These are phyloP conservation scores for Prillingera fragicola DNA, from an alignment of 1,284 basidiomycete species.

Conservation along the genomic window DNA sequence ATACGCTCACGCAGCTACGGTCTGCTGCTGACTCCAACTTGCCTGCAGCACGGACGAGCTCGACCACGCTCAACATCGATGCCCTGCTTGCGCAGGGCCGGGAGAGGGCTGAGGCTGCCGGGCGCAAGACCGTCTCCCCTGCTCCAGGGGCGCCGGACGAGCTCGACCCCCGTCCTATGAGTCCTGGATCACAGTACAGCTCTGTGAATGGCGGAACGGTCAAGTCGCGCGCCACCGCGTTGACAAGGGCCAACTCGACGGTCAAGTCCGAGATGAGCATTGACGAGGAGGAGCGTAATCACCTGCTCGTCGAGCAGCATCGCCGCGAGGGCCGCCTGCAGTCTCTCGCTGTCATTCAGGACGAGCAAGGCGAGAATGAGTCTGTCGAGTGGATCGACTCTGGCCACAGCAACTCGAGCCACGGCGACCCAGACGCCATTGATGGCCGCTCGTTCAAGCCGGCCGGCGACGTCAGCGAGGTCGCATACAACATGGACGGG, in stretches of 20 bases:
- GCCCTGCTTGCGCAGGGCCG: slow-evolving; percentile 28
- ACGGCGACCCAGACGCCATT: neutral
- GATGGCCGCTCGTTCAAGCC: neutral
- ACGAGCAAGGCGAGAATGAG: slow-evolving; percentile 7
- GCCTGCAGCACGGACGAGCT: slow-evolving; percentile 26
- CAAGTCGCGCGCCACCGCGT: neutral
- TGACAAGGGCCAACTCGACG: slow-evolving; percentile 1
- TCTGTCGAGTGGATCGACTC: neutral
- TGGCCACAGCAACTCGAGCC: neutral
- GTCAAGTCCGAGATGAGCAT: slow-evolving; percentile 17
- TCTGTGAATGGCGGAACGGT: neutral
- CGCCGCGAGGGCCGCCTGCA: slow-evolving; percentile 35
- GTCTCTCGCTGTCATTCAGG: slow-evolving; percentile 34
- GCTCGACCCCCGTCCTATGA: slow-evolving; percentile 6
- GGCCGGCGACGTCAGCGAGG: neutral
- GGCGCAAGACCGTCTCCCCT: neutral
- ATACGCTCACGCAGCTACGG: slow-evolving; percentile 5
- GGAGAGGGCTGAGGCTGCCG: slow-evolving; percentile 24
- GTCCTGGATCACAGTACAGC: slow-evolving; percentile 11
- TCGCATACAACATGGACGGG: too few relatives aligned
- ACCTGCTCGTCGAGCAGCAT: slow-evolving; percentile 21
- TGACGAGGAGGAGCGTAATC: slow-evolving; percentile 24
- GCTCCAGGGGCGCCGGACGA: neutral
- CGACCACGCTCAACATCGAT: slow-evolving; percentile 41
- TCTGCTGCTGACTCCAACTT: neutral